These are phyloP conservation scores for Rauvolfia tetraphylla DNA, from an alignment of 257 asterid species.

Conservation along the genomic window DNA sequence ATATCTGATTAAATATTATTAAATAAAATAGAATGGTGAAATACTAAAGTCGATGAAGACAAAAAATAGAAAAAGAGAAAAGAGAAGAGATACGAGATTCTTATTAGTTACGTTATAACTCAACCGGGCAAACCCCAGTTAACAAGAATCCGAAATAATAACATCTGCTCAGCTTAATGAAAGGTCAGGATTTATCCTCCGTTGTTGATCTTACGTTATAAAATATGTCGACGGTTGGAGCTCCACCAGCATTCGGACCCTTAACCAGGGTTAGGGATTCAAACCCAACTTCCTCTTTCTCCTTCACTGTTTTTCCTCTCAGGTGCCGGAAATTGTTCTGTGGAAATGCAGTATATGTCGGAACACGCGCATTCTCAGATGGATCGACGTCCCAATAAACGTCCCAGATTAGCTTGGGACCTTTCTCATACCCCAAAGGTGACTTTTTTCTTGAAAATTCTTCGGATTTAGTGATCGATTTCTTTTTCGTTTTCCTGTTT, in stretches of 20 bases:
- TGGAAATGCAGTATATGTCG: conserved; percentile 31
- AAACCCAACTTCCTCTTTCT: not conserved
- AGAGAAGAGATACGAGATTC: no score
- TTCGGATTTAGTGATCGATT: not conserved
- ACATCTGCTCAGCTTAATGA: not conserved
- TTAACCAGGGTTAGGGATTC: conserved; percentile 39
- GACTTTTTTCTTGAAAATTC: not conserved
- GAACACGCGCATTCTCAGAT: conserved; percentile 31
- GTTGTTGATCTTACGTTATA: not conserved
- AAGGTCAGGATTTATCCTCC: not conserved
- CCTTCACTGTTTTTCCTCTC: not conserved
- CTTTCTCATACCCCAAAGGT: conserved; percentile 46
- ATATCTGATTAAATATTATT: no score
- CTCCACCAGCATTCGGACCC: not conserved
- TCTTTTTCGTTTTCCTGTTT: not conserved
- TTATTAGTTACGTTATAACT: no score
- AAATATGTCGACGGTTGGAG: not conserved
- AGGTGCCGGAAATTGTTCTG: conserved; percentile 12
- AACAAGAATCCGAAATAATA: not conserved
- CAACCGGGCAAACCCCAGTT: not conserved
- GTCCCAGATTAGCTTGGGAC: conserved; percentile 48
- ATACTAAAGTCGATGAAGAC: no score
- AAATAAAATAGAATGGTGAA: no score
- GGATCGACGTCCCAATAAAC: conserved; percentile 50
- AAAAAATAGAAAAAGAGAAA: no score